Evolutionary conservation across 106 monocot genomes (phyloP).

Genomic region (Platanthera zijinensis): DNA sequence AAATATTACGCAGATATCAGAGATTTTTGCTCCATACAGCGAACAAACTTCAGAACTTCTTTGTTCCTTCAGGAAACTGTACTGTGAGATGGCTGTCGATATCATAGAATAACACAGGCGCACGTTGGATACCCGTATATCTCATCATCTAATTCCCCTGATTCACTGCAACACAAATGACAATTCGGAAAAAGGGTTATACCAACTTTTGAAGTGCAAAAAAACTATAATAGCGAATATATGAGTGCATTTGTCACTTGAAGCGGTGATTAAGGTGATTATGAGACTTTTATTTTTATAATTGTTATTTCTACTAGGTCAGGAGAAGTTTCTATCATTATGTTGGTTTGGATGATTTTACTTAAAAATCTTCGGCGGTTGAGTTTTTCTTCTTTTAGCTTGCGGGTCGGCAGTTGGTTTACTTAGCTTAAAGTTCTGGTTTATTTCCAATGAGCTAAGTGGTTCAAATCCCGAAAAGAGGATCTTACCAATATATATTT

Average conservation of each 20-base stretch:
- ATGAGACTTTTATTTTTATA: too few relatives aligned
- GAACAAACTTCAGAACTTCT: conserved; percentile 3
- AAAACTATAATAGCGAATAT: background rate
- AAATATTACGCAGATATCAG: background rate
- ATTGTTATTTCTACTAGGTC: too few relatives aligned
- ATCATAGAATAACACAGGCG: conserved; percentile 1
- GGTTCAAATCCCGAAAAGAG: too few relatives aligned
- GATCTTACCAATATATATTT: too few relatives aligned
- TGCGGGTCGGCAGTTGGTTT: too few relatives aligned
- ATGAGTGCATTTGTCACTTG: background rate
- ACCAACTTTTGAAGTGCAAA: background rate
- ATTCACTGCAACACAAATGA: conserved; percentile 6
- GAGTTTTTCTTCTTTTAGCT: too few relatives aligned
- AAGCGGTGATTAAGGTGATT: too few relatives aligned
- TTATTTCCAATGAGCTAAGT: too few relatives aligned
- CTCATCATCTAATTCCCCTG: conserved; percentile 4
- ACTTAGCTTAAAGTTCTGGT: too few relatives aligned
- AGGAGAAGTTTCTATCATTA: too few relatives aligned
- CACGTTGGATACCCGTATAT: background rate
- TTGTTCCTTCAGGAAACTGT: background rate
- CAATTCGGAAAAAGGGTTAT: background rate
- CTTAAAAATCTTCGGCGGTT: too few relatives aligned
- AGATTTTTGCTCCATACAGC: background rate
- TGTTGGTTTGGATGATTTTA: too few relatives aligned
- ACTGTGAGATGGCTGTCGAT: background rate